These are phyloP conservation scores for Suillus subaureus DNA, from an alignment of 768 basidiomycete genomes.

Conservation along the genomic window DNA sequence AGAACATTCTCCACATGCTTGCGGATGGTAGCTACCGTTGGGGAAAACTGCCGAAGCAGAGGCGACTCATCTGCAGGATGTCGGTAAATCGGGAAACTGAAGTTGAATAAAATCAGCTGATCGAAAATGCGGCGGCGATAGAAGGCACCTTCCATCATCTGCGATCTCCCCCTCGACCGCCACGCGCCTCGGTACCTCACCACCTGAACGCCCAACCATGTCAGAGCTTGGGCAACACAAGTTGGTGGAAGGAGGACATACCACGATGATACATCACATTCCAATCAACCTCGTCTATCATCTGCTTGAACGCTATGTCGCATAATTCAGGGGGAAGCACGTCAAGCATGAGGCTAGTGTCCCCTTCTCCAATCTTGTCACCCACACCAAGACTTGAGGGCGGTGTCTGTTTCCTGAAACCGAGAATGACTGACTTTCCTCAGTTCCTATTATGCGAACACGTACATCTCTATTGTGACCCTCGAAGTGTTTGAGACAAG, in stretches of 20 bases:
- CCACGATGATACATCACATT: slow-evolving; percentile 75
- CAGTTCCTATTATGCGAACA: neutral
- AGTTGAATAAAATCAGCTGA: neutral
- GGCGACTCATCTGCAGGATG: slow-evolving; percentile 84
- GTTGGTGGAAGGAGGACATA: slow-evolving; percentile 22
- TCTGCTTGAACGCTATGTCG: slow-evolving; percentile 54
- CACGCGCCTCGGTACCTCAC: slow-evolving; percentile 69
- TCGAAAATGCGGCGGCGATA: slow-evolving; percentile 13
- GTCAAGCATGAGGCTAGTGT: slow-evolving; percentile 60
- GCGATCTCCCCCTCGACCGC: slow-evolving; percentile 62
- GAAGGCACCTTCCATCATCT: slow-evolving; percentile 48
- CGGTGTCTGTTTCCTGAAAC: slow-evolving; percentile 6
- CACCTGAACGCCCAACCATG: slow-evolving; percentile 46
- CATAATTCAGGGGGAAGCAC: slow-evolving; percentile 61
- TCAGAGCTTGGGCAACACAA: slow-evolving; percentile 5
- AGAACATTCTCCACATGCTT: slow-evolving; percentile 59
- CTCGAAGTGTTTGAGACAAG: neutral
- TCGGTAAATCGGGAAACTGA: slow-evolving; percentile 76
- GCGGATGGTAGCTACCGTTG: slow-evolving; percentile 67
- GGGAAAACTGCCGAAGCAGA: slow-evolving; percentile 63
- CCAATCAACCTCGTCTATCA: slow-evolving; percentile 72
- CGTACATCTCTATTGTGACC: neutral
- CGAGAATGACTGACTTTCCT: neutral
- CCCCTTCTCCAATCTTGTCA: slow-evolving; percentile 63
- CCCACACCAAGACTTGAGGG: slow-evolving; percentile 35